phyloP scores from a whole-genome alignment of 2,329 filamentous ascomycete genomes.

The Lizonia empirigonia region DNA sequence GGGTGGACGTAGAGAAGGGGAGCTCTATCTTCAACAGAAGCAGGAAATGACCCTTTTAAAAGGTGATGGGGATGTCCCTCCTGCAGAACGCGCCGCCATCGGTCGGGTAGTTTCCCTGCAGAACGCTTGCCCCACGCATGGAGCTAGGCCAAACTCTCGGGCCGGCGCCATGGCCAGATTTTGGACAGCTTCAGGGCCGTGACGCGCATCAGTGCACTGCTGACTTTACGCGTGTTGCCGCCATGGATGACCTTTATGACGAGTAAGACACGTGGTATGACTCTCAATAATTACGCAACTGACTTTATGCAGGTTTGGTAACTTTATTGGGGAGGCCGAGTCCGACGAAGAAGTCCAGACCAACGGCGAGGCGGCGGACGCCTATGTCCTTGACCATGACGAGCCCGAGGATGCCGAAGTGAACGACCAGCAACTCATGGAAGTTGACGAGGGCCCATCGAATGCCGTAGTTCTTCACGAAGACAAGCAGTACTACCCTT shows the following conservation, averaged over 20 bases:
- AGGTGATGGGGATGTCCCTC: slow-evolving; percentile 19
- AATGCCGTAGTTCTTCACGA: slow-evolving; percentile 98
- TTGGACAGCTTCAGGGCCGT: slow-evolving; percentile 35
- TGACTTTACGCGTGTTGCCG: slow-evolving; percentile 29
- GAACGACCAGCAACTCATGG: slow-evolving; percentile 86
- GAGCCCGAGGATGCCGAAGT: slow-evolving; percentile 54
- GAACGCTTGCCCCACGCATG: slow-evolving; percentile 25
- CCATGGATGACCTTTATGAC: slow-evolving; percentile 96
- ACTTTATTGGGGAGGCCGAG: slow-evolving; percentile 95
- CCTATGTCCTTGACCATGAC: slow-evolving; percentile 77
- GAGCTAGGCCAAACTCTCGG: slow-evolving; percentile 7
- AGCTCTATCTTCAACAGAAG: slow-evolving; percentile 11
- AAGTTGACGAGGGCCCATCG: slow-evolving; percentile 88
- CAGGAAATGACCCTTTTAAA: slow-evolving; percentile 26
- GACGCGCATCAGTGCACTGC: slow-evolving; percentile 25
- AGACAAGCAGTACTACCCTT: slow-evolving; percentile 99
- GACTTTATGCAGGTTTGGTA: slow-evolving; percentile 75
- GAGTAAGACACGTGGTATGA: slow-evolving; percentile 63
- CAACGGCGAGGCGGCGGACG: slow-evolving; percentile 75
- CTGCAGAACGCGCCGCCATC: slow-evolving; percentile 16
- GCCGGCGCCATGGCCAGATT: slow-evolving; percentile 33
- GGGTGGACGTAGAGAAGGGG: slow-evolving; percentile 10
- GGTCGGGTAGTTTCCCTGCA: slow-evolving; percentile 26
- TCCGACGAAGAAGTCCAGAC: slow-evolving; percentile 86
- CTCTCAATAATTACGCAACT: slow-evolving; percentile 13